Conservation (phyloP, 2,329 filamentous ascomycete genomes). For the Lecanicillium sp. region DNA sequence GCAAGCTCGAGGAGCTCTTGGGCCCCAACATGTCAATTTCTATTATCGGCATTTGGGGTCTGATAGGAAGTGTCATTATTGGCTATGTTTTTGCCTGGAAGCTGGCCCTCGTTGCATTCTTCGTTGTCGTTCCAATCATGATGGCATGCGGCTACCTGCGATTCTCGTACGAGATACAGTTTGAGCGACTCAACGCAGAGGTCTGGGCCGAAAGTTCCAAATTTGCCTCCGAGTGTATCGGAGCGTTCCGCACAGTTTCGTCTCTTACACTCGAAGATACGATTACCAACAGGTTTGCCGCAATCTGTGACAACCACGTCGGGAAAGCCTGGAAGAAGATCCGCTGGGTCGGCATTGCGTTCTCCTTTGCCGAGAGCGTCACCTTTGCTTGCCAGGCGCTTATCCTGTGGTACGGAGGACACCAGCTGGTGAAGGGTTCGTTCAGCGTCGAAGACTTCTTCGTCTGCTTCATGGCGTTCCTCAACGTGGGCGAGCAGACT, state of each 20-base stretch:
- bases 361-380: conserved; percentile 63
- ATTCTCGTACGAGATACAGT: conserved; percentile 55
- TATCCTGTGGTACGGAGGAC: conserved; percentile 61
- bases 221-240: conserved; percentile 68
- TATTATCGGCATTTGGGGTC: conserved; percentile 56
- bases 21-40: conserved; percentile 59
- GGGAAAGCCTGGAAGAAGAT: conserved; percentile 54
- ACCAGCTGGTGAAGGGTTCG: conserved; percentile 48
- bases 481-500: conserved; percentile 61
- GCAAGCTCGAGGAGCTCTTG: conserved; percentile 56
- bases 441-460: conserved; percentile 43
- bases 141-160: conserved; percentile 44
- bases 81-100: conserved; percentile 74
- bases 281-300: too few relatives aligned
- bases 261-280: conserved; percentile 64
- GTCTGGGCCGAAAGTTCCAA: conserved; percentile 68
- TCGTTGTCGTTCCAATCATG: conserved; percentile 50
- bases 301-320: conserved; percentile 56
- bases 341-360: conserved; percentile 56
- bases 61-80: conserved; percentile 59
- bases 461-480: conserved; percentile 58
- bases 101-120: conserved; percentile 60
- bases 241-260: conserved; percentile 66
- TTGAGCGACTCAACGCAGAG: conserved; percentile 60
- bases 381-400: conserved; percentile 58